Evolutionary conservation across 352 stramenopile genomes (phyloP), one percentile per base, ranked within the genome.

Genomic region (Globisporangium lucens): DNA sequence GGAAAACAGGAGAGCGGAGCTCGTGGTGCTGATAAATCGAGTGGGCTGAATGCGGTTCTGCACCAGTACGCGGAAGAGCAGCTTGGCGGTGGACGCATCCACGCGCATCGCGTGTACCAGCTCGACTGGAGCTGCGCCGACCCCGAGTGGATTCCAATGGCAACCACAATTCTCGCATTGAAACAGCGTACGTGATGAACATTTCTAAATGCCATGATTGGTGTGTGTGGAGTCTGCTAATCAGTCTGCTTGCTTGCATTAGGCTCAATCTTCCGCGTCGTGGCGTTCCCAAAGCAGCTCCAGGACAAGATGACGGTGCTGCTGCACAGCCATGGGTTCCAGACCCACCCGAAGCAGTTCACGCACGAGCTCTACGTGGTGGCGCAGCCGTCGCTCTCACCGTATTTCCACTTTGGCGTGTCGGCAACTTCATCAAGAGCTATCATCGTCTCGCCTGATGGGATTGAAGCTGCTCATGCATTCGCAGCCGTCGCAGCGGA

Each of bases 301-400:
- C 78, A 86, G 63, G 12, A 24, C 55, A 75, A 72, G 55, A 61
- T 89, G 24, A 70, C 71, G 1, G 64, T 57, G 38, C 47, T 84
- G 63, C 68, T 89, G 5, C 55, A 58, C 12, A 66, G 63, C 2
- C 53, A 75, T n/a, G 78, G 78, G 22, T 69, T 80, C 57, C 22
- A 55, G 8, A 72, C 72, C 22, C 74, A 82, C 67, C 78, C 80
- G 24, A 89, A 70, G 58, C 27, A 67, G 10, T 82, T 71, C 61
- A 74, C 78, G n/a, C 75, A 86, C 51, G 77, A 87, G 63, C 62
- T 89, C 49, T 73, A 78, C 49, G 78, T 82, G 13, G 74, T 77
- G 17, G 43, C 63, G 29, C 72, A 83, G 68, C 52, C 74, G 3
- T 30, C 15, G 12, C 43, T 74, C 17, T 76, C 73, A 0, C 68